Base-by-base conservation (phyloP, 2,329 filamentous ascomycete species). In the Sphaceloma murrayae region DNA sequence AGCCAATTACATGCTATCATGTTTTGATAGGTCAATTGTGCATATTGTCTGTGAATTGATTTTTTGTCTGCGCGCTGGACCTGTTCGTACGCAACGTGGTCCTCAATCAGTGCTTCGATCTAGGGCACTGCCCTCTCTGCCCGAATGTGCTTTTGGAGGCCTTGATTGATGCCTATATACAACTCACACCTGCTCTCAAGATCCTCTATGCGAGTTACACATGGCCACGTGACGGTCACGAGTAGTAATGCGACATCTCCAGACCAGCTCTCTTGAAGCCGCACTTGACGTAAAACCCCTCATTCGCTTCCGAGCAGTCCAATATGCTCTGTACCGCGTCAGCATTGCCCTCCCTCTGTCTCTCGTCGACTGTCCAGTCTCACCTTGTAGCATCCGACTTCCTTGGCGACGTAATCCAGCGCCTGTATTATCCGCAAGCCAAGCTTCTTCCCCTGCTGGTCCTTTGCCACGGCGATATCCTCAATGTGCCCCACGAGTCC, bases 211-310 rank as follows among this genome's bases (percentile, higher is more conserved):
- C n/a, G n/a, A n/a, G n/a, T n/a, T n/a, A n/a, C n/a, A n/a, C n/a
- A n/a, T n/a, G n/a, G n/a, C n/a, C n/a, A n/a, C n/a, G n/a, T n/a
- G n/a, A n/a, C n/a, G n/a, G n/a, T 45, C 42, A 45, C 21, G 42
- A 34, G 46, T 93, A 91, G 67, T 94, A 94, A 69, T 94, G 86
- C 32, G 89, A 87, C 91, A 98, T 96, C 67, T 98, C 85, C 46
- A 95, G 68, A 11, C 91, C 91, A 19, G 87, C 89, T 50, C 86
- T 73, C 66, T 86, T 82, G 66, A 94, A 96, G 47, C 89, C 89
- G 66, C 91, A 96, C 74, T 96, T 96, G 64, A 94, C 74, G 64
- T 98, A 98, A 70, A 98, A 96, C 16, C 88, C 89, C 65, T 94
- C 87, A 62, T 96, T 98, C 55, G 82, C 78, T 65, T 95, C 89